Percentiles rank a stretch among this genome's conserved stretches.
Evolutionary conservation across 495 filamentous ascomycete genomes (phyloP).

Genomic region (Usnea hakonensis): DNA sequence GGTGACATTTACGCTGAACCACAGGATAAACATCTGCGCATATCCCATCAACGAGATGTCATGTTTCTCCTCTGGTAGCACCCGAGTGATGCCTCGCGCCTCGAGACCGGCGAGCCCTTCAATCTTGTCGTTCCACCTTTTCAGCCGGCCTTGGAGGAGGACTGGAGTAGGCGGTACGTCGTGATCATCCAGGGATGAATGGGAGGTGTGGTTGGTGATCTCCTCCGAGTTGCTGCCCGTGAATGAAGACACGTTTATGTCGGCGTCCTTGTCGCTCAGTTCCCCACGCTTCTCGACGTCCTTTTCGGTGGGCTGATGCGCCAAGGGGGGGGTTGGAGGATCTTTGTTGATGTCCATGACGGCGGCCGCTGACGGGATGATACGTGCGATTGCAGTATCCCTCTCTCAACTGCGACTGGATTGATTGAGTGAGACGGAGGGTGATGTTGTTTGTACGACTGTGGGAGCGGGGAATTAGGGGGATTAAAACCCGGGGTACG

Average conservation of each 20-base stretch:
- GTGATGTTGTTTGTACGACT: neutral
- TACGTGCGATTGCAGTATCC: neutral
- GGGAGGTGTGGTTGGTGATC: neutral
- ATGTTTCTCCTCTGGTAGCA: slow-evolving; percentile 47
- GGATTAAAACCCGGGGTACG: neutral
- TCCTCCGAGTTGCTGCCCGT: neutral
- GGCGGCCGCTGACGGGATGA: neutral
- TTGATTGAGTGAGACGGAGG: neutral
- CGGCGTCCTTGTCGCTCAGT: neutral
- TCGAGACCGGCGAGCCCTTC: slow-evolving; percentile 50
- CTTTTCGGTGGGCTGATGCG: slow-evolving; percentile 3
- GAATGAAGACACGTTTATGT: slow-evolving; percentile 3
- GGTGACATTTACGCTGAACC: slow-evolving; percentile 67
- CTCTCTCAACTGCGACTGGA: neutral
- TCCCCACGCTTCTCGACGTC: slow-evolving; percentile 15
- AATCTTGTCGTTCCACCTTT: slow-evolving; percentile 26
- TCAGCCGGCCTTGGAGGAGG: slow-evolving; percentile 8
- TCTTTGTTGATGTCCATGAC: neutral
- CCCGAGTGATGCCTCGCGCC: slow-evolving; percentile 58
- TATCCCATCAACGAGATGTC: slow-evolving; percentile 30
- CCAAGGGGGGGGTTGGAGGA: neutral
- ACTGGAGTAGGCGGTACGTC: slow-evolving; percentile 24
- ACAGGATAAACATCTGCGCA: slow-evolving; percentile 58
- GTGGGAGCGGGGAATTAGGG: neutral
- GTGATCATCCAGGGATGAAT: neutral